phyloP scores from a whole-genome alignment of 108 stramenopile species.

The Aurantiochytrium sp. region DNA sequence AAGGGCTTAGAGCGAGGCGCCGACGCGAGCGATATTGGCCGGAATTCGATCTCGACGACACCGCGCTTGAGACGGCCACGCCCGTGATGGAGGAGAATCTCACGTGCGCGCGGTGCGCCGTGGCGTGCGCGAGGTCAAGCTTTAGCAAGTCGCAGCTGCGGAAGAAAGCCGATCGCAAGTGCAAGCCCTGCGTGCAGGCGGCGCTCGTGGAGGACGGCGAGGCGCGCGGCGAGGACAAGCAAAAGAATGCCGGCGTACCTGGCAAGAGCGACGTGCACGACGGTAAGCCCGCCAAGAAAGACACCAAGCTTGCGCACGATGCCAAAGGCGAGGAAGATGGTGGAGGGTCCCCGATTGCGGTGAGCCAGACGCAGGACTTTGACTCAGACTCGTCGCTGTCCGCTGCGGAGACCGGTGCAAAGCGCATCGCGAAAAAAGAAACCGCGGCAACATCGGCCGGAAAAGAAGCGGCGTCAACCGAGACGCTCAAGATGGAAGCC shows the following conservation, averaged over 20 bases:
- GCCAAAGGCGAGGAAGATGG: neutral
- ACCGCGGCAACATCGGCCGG: neutral
- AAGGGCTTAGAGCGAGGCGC: too few species aligned
- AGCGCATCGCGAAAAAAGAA: neutral
- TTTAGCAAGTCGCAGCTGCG: constrained; percentile 6
- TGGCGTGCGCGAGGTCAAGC: too few species aligned
- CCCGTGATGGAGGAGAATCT: neutral
- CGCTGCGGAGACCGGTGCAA: neutral
- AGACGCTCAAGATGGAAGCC: neutral
- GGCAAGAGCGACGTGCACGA: neutral
- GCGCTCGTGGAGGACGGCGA: neutral
- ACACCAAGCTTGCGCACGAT: neutral
- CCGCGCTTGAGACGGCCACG: too few species aligned
- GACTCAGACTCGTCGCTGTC: neutral
- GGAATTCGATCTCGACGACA: too few species aligned
- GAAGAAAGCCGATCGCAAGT: neutral
- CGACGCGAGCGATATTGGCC: too few species aligned
- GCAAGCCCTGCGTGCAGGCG: neutral
- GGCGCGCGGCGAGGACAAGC: neutral
- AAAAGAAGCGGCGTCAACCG: neutral
- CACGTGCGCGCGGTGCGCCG: constrained; percentile 10
- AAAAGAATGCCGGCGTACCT: neutral
- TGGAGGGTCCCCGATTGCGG: neutral
- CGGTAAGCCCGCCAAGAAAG: neutral
- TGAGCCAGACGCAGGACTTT: neutral